Evolutionary conservation across 2,329 filamentous ascomycete species (phyloP).

Genomic region (Trichoderma atrobrunneum): DNA sequence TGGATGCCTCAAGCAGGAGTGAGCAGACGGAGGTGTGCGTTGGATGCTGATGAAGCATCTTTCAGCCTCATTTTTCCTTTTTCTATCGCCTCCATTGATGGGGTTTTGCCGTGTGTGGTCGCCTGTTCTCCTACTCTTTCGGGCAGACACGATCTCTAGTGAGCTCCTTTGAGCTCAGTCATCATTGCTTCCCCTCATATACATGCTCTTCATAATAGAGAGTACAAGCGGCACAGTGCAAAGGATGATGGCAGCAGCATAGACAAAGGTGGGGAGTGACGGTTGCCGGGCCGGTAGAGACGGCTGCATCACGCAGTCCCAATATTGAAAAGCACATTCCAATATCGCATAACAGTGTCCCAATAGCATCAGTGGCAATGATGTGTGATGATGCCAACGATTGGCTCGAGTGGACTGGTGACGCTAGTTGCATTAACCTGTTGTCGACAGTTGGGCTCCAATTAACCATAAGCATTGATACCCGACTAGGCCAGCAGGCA

Average conservation of each 20-base stretch:
- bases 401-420: constrained; percentile 22
- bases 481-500: constrained; percentile 31
- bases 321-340: neutral
- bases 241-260: neutral
- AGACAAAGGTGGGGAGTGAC: neutral
- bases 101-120: neutral
- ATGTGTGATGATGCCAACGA: neutral
- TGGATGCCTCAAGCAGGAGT: neutral
- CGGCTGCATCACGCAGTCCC: constrained; percentile 5
- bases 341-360: neutral
- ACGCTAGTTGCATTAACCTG: constrained; percentile 28
- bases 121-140: neutral
- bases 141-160: neutral
- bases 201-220: neutral
- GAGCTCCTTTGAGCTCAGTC: neutral
- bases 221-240: neutral
- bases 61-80: neutral
- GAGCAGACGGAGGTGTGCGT: neutral
- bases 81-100: neutral
- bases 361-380: constrained; percentile 1
- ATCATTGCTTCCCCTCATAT: neutral
- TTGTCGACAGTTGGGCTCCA: constrained; percentile 34
- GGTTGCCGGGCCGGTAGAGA: neutral
- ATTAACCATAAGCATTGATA: constrained; percentile 40
- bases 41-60: neutral